phyloP scores from a whole-genome alignment of 163 green algal genomes.

The Coccomyxa subellipsoidea region DNA sequence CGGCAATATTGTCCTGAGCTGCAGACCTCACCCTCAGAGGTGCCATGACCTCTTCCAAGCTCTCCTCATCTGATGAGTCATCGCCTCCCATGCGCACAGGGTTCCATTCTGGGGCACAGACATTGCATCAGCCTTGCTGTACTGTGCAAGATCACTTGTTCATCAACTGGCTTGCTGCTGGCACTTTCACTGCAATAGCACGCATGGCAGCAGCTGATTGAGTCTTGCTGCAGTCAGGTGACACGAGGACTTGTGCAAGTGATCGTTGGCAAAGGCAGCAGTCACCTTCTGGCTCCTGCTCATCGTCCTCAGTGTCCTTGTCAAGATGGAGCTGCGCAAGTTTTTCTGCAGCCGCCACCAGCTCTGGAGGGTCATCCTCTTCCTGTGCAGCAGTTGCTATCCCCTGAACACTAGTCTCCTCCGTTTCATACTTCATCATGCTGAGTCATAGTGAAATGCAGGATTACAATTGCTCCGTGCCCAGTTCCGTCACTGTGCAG shows the following conservation, averaged over 20 bases:
- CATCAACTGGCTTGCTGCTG: too few species aligned
- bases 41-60: not conserved
- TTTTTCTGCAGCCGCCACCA: slow-evolving; percentile 52
- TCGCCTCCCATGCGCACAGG: not conserved
- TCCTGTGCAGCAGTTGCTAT: not conserved
- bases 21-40: not conserved
- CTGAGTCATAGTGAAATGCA: too few species aligned
- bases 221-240: too few species aligned
- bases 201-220: too few species aligned
- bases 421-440: too few species aligned
- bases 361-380: slow-evolving; percentile 65
- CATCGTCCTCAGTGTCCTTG: not conserved
- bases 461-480: too few species aligned
- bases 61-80: too few species aligned
- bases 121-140: not conserved
- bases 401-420: not conserved
- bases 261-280: not conserved
- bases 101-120: not conserved
- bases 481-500: not conserved
- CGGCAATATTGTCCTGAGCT: not conserved
- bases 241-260: too few species aligned
- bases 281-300: not conserved
- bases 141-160: too few species aligned
- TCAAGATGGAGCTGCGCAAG: slow-evolving; percentile 23
- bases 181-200: too few species aligned